phyloP scores from a whole-genome alignment of 371 early-diverging fungal genomes.

The Entomophthora muscae region DNA sequence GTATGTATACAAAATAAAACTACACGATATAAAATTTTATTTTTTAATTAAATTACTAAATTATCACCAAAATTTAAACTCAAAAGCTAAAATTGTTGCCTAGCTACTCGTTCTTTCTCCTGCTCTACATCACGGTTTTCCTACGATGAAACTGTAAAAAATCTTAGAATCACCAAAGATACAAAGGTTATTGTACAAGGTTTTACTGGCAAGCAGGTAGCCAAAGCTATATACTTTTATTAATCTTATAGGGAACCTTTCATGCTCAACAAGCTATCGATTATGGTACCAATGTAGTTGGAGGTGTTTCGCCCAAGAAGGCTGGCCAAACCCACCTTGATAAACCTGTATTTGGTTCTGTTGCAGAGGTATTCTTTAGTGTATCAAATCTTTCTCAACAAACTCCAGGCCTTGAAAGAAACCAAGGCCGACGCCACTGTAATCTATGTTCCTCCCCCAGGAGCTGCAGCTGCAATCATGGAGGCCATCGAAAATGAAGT shows the following conservation, averaged over 20 bases:
- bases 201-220: constrained; percentile 97
- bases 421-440: constrained; percentile 91
- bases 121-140: constrained; percentile 15
- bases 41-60: neutral
- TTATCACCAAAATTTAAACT: no score
- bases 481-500: constrained; percentile 96
- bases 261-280: constrained; percentile 95
- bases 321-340: constrained; percentile 88
- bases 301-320: constrained; percentile 95
- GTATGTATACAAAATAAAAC: neutral
- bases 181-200: constrained; percentile 97
- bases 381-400: constrained; percentile 6
- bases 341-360: constrained; percentile 86
- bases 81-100: neutral
- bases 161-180: constrained; percentile 82
- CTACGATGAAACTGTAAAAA: constrained; percentile 77
- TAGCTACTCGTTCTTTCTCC: constrained; percentile 22
- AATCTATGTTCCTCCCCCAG: constrained; percentile 96
- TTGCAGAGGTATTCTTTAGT: constrained; percentile 48
- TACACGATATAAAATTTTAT: neutral
- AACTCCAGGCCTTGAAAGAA: constrained; percentile 51
- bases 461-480: constrained; percentile 87
- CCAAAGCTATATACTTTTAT: constrained; percentile 6
- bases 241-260: constrained; percentile 80
- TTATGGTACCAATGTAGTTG: constrained; percentile 97